Percentiles rank a stretch among this genome's conserved stretches.
Evolutionary conservation across 2,329 filamentous ascomycete species (phyloP).

Genomic region (Penicillium sp.): DNA sequence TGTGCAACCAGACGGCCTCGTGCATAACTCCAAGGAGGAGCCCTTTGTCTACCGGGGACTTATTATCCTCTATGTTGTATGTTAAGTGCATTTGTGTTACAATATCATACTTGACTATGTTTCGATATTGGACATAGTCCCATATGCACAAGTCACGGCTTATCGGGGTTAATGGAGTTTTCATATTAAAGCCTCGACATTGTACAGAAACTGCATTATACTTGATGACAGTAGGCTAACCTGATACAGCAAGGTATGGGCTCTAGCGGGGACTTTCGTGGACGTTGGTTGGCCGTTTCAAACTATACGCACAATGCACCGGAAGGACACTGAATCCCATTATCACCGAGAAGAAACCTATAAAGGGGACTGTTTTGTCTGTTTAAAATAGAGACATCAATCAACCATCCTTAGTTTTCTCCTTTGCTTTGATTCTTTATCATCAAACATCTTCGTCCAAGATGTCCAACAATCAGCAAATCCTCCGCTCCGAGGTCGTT

Average conservation of each 20-base stretch:
- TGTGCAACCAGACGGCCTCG: neutral
- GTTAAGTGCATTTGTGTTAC: no score
- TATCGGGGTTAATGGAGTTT: neutral
- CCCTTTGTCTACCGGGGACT: no score
- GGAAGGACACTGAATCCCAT: neutral
- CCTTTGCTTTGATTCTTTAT: neutral
- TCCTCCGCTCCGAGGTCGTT: constrained; percentile 19
- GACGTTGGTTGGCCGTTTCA: neutral
- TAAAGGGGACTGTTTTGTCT: neutral
- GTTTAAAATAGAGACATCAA: neutral
- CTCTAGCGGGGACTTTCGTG: neutral
- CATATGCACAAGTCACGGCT: no score
- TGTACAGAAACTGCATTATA: neutral
- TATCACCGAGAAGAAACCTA: neutral
- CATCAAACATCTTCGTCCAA: neutral
- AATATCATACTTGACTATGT: neutral
- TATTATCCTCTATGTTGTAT: accelerated
- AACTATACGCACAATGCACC: neutral
- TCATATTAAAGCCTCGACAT: neutral
- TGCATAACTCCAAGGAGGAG: no score
- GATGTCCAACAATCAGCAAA: constrained; percentile 14
- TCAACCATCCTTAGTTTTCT: neutral
- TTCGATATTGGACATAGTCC: neutral
- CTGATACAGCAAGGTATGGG: neutral
- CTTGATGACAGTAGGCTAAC: constrained; percentile 13